Evolutionary conservation across 2,329 filamentous ascomycete species (phyloP), one percentile per base, ranked within the genome.

Genomic region (Trichoderma sp.): DNA sequence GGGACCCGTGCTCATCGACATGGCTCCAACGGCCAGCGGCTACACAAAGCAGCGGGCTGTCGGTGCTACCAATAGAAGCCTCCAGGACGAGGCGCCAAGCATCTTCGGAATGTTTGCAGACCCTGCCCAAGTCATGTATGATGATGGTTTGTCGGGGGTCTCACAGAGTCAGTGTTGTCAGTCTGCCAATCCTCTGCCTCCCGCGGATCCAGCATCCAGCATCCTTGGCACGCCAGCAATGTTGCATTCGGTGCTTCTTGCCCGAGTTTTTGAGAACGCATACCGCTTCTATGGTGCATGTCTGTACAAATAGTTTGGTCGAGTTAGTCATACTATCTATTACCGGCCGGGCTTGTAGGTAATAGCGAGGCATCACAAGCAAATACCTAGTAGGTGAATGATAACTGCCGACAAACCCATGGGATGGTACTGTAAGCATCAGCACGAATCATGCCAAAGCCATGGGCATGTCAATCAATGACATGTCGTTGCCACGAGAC

Each of bases 41-140:
- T 6, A 32, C 55, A 59, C 55, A 20, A 5, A 7, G 17, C 17
- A 59, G 55, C 15, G 30, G 30, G 26, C 28, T 30, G 17, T 20
- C n/a, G 15, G 15, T n/a, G 55, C 55, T 58, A 12, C 26, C 55
- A 58, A 55, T 59, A 50, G 39, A 28, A 53, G 47, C 50, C 64
- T 20, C 34, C 23, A 20, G 15, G 53, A 68, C 28, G 55, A 59
- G 32, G 55, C 17, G 64, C 64, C 64, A 67, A 67, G 64, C 15
- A 23, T 36, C 32, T 36, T 58, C 64, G 64, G 64, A 67, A 67
- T 67, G 64, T 30, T 64, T 64, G 36, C 15, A 64, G 59, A 17
- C 59, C 59, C 13, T 61, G 58, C 12, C 12, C 58, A 34, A 39
- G 58, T 32, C 30, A 34, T 61, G 58, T 61, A 34, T 34, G 43